phyloP scores from a whole-genome alignment of 345 rosid genomes.

The Eucalyptus cloeziana region DNA sequence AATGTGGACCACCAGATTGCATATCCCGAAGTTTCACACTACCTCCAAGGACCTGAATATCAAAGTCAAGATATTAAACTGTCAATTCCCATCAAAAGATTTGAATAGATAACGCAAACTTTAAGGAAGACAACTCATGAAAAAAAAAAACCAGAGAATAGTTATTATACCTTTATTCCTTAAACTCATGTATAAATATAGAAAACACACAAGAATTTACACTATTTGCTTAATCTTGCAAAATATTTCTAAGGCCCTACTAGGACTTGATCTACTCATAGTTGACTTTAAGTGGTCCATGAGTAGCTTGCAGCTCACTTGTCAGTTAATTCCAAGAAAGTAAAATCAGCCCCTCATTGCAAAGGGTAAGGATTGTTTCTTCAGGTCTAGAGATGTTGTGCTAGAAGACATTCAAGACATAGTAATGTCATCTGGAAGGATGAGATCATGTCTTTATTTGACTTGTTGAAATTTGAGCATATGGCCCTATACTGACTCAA shows the following conservation, averaged over 20 bases:
- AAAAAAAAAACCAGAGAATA: background rate
- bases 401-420: background rate
- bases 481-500: background rate
- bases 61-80: background rate
- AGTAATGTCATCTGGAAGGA: background rate
- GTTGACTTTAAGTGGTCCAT: background rate
- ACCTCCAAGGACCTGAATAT: background rate
- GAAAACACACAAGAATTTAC: background rate
- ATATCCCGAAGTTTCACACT: constrained; percentile 22
- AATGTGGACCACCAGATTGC: constrained; percentile 8
- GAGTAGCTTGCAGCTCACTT: background rate
- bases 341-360: background rate
- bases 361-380: background rate
- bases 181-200: background rate
- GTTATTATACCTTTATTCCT: background rate
- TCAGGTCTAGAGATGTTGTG: background rate
- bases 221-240: background rate
- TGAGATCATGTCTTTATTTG: background rate
- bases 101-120: background rate
- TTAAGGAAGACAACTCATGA: background rate
- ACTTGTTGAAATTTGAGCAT: background rate
- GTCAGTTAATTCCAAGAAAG: background rate
- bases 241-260: background rate
- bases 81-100: background rate
- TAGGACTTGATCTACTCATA: background rate